These are phyloP conservation scores for Pleurotus djamor DNA, from an alignment of 768 basidiomycete genomes.

Conservation along the genomic window DNA sequence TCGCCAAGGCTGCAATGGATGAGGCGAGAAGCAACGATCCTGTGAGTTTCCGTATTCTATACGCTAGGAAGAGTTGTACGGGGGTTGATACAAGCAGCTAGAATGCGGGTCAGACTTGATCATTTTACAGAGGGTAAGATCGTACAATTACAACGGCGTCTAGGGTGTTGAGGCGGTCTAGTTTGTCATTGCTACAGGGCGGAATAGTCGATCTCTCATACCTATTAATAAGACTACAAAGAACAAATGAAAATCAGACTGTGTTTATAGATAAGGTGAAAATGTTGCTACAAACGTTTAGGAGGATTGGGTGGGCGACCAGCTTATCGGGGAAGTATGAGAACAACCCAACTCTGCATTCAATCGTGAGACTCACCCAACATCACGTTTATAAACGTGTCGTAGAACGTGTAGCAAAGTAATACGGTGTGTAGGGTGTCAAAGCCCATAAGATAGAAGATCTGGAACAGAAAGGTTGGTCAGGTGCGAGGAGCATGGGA, in stretches of 20 bases:
- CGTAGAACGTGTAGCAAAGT: not conserved
- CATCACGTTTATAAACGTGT: not conserved
- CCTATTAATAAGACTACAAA: not conserved
- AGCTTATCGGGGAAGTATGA: not conserved
- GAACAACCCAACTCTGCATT: not conserved
- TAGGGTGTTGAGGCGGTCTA: slow-evolving; percentile 4
- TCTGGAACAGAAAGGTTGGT: not conserved
- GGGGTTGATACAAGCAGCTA: slow-evolving; percentile 38
- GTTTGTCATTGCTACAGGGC: not conserved
- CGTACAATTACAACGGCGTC: slow-evolving; percentile 30
- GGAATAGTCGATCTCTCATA: not conserved
- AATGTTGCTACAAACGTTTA: not conserved
- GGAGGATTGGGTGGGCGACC: not conserved
- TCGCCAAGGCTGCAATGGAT: slow-evolving; percentile 23
- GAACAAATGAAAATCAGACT: not conserved
- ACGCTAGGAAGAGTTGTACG: slow-evolving; percentile 38
- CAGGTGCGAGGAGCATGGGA: not conserved
- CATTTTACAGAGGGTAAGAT: not conserved
- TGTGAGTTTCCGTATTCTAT: slow-evolving; percentile 32
- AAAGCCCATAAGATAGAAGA: not conserved
- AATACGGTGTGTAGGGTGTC: not conserved
- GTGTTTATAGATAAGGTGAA: not conserved
- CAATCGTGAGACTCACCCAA: not conserved
- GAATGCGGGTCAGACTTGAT: not conserved
- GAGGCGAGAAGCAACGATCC: slow-evolving; percentile 20